A percentile compares a stretch with the other conserved stretches of the same genome.
phyloP scores from a whole-genome alignment of 192 early-diverging fungal species.

The Rhizophagus clarus region DNA sequence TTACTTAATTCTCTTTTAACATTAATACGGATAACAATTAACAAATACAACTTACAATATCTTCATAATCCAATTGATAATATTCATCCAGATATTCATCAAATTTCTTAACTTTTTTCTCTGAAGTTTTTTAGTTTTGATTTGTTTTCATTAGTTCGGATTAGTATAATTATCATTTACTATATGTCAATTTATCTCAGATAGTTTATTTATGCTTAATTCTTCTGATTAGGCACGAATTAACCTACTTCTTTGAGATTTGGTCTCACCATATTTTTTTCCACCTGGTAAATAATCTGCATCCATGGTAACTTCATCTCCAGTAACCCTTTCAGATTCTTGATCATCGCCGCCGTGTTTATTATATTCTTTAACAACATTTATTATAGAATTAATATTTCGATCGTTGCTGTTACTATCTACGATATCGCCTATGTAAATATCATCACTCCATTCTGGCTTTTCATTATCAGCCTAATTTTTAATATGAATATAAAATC shows the following conservation, averaged over 20 bases:
- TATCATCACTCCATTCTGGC: constrained; percentile 87
- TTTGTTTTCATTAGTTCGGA: no score
- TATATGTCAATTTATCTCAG: no score
- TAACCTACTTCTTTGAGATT: constrained; percentile 30
- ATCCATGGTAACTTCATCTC: constrained; percentile 88
- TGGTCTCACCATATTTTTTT: constrained; percentile 50
- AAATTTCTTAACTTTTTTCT: constrained; percentile 50
- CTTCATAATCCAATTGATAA: constrained; percentile 91
- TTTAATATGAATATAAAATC: no score
- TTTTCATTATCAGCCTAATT: constrained; percentile 62
- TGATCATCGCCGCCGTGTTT: constrained; percentile 44
- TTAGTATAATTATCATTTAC: no score
- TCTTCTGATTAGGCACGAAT: no score
- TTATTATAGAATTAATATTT: constrained; percentile 5
- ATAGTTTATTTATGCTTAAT: no score
- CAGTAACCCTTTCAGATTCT: constrained; percentile 40
- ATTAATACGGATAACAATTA: no score
- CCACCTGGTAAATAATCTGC: constrained; percentile 85
- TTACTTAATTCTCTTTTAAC: not conserved
- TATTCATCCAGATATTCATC: constrained; percentile 85
- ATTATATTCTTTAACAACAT: constrained; percentile 38
- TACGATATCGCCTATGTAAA: constrained; percentile 69
- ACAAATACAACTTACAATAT: constrained; percentile 64
- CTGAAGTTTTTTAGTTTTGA: constrained; percentile 6
- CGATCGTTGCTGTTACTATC: constrained; percentile 24